Base-by-base conservation (phyloP, 225 moss, liverwort and hornwort genomes). In the Pleurozium schreberi region DNA sequence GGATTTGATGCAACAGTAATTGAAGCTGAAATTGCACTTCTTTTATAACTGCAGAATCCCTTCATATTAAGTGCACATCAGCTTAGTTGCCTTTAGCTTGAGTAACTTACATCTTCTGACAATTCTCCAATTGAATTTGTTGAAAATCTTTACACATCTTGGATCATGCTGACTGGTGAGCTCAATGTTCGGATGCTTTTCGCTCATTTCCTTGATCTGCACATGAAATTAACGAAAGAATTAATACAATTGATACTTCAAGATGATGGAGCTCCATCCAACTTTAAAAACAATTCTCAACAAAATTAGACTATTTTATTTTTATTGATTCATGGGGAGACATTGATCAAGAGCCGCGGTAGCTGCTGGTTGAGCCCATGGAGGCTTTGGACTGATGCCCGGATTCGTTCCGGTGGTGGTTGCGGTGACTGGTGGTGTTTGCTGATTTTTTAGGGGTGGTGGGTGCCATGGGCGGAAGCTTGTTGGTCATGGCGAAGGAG, bases 381-480 rank as follows among this genome's bases (percentile, higher is more conserved):
- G 94, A 91, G 25, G 85, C 88, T 81, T 58, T 92, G 34, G 92
- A 89, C 11, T 64, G 88, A 62, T 81, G 90, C 34, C 84, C 33
- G 20, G n/a, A 40, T 69, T 78, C 92, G 26, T 53, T 68, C 16
- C 47, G 65, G 42, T 47, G 47, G 67, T 28, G 40, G 4, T 40
- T 40, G 40, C 30, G 50, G 34, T 82, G 55, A 17, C 62, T 69
- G 38, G 31, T 58, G 34, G 28, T 12, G 53, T 34, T 49, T 27
- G 59, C 85, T 6, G 87, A 9, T 8, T 68, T 86, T 59, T 80
- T 93, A 22, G 87, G 90, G 38, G 89, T 91, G 58, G 71, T 66
- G 76, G 91, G 93, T 25, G 91, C 92, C 91, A 93, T 92, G 5
- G 93, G 93, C 20, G 94, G 94, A 67, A 94, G 92, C 82, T 94